Percentiles rank a stretch among this genome's conserved stretches.
Evolutionary conservation across 345 rosid genomes (phyloP).

Genomic region (Lepidium didymum): DNA sequence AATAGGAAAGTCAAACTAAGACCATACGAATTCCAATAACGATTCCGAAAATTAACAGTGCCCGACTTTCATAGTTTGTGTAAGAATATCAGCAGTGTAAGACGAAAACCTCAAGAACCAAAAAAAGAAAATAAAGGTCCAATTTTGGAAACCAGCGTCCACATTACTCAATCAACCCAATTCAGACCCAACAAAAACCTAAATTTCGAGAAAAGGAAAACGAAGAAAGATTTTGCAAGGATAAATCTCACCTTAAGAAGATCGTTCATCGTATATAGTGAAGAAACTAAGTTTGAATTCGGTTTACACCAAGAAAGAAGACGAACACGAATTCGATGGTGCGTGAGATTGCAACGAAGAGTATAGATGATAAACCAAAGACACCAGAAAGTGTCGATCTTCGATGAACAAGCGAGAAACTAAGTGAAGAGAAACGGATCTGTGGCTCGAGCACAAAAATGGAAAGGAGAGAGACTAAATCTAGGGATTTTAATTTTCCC

Average conservation of each 20-base stretch:
- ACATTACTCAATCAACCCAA: constrained; percentile 11
- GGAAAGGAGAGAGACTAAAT: background rate
- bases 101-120: background rate
- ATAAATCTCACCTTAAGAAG: constrained; percentile 27
- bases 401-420: background rate
- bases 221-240: background rate
- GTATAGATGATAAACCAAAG: background rate
- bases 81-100: background rate
- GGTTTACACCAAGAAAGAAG: background rate
- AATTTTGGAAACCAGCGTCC: background rate
- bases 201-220: background rate
- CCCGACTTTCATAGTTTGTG: background rate
- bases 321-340: background rate
- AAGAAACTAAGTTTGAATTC: background rate
- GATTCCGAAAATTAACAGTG: background rate
- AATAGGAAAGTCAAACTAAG: constrained; percentile 2
- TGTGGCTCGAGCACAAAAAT: constrained; percentile 7
- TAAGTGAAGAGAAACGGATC: constrained; percentile 19
- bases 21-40: background rate
- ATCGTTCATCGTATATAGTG: constrained; percentile 21
- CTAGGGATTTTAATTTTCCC: constrained; percentile 7
- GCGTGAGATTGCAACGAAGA: too few relatives aligned
- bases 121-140: background rate
- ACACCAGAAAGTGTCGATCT: background rate
- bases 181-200: background rate